phyloP scores from a whole-genome alignment of 2,329 filamentous ascomycete genomes.

The Penicillium janthinellum region DNA sequence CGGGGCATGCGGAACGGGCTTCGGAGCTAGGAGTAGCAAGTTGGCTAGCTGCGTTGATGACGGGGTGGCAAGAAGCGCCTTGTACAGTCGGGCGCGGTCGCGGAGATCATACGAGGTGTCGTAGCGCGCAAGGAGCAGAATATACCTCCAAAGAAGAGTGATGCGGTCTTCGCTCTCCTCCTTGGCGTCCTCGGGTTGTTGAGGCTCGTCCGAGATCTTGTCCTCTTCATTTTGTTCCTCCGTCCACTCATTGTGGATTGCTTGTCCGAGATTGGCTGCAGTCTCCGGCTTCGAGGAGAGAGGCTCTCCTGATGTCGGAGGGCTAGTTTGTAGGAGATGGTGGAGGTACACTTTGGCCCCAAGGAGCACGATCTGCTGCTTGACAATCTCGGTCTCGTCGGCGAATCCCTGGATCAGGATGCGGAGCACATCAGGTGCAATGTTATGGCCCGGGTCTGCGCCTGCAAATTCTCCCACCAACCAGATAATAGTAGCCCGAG shows the following conservation, averaged over 20 bases:
- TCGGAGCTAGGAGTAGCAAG: slow-evolving; percentile 87
- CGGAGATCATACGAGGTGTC: slow-evolving; percentile 94
- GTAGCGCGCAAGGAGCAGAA: slow-evolving; percentile 82
- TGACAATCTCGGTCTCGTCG: slow-evolving; percentile 80
- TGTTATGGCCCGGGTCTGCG: slow-evolving; percentile 76
- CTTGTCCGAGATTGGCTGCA: slow-evolving; percentile 17
- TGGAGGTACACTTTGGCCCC: slow-evolving; percentile 97
- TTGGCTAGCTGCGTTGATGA: slow-evolving; percentile 79
- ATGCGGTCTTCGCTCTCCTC: slow-evolving; percentile 61
- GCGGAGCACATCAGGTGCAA: slow-evolving; percentile 87
- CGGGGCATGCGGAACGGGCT: slow-evolving; percentile 86
- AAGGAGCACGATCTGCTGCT: slow-evolving; percentile 86
- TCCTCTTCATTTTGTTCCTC: slow-evolving; percentile 32
- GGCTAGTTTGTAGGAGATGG: slow-evolving; percentile 63
- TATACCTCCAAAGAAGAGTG: slow-evolving; percentile 78
- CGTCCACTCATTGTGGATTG: slow-evolving; percentile 39
- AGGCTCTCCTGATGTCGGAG: slow-evolving; percentile 20
- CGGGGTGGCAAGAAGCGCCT: slow-evolving; percentile 76
- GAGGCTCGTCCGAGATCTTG: slow-evolving; percentile 32
- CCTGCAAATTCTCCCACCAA: slow-evolving; percentile 93
- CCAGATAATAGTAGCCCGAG: slow-evolving; percentile 94
- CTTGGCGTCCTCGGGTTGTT: slow-evolving; percentile 32
- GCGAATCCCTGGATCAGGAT: slow-evolving; percentile 84
- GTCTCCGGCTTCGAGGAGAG: slow-evolving; percentile 25
- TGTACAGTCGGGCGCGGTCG: slow-evolving; percentile 86